Conservation (phyloP, 2,329 filamentous ascomycete species). For the Ophiocordyceps camponoti-saundersi region DNA sequence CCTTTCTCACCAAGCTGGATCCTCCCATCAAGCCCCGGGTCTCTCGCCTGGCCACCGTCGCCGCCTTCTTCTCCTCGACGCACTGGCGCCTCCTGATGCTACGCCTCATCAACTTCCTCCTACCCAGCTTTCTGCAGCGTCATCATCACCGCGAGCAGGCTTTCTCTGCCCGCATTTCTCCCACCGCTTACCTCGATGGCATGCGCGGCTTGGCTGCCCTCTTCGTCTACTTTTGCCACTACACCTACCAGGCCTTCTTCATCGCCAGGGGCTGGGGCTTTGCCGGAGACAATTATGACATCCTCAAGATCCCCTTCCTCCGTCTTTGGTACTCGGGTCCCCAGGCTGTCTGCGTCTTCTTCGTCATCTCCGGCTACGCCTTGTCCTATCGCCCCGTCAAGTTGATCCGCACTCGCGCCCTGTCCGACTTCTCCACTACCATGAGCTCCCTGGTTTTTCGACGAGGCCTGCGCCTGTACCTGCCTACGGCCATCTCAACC, state of each 20-base stretch:
- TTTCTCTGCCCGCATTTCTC: constrained; percentile 23
- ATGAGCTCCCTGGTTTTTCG: constrained; percentile 35
- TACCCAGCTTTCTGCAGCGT: constrained; percentile 35
- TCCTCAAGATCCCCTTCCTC: constrained; percentile 35
- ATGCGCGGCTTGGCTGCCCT: constrained; percentile 39
- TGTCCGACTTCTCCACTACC: constrained; percentile 22
- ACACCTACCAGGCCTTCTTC: constrained; percentile 32
- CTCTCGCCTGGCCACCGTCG: constrained; percentile 11
- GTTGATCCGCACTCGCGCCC: constrained; percentile 20
- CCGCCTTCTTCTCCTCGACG: constrained; percentile 12
- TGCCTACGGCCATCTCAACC: constrained; percentile 33
- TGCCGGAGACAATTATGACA: constrained; percentile 23
- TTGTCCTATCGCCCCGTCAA: constrained; percentile 36
- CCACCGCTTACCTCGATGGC: constrained; percentile 40
- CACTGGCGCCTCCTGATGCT: constrained; percentile 20
- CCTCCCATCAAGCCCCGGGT: neutral
- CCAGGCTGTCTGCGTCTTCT: constrained; percentile 42
- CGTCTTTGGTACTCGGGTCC: constrained; percentile 37
- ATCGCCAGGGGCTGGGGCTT: constrained; percentile 33
- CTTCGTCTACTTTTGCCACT: constrained; percentile 40
- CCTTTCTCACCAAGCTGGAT: constrained; percentile 2
- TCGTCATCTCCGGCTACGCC: constrained; percentile 45
- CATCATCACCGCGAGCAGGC: constrained; percentile 22
- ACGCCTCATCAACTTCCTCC: constrained; percentile 24
- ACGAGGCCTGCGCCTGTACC: constrained; percentile 31